Evolutionary conservation across 2,329 filamentous ascomycete genomes (phyloP).

Genomic region (Chaetomium sp.): DNA sequence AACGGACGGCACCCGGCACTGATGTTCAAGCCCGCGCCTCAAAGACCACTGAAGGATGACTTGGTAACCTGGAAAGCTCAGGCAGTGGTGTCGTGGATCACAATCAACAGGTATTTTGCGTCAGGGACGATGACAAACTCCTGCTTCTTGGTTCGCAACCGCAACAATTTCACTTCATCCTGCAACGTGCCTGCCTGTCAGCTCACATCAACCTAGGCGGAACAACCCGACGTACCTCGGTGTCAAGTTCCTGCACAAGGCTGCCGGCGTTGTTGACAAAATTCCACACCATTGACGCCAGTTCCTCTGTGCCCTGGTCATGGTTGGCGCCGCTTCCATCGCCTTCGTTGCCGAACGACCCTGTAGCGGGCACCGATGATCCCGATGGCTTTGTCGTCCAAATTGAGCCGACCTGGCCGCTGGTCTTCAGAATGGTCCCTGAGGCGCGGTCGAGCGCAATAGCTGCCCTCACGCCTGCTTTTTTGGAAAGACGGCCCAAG

Average conservation of each 20-base stretch:
- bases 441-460: conserved; percentile 72
- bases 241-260: conserved; percentile 72
- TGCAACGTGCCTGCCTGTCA: conserved; percentile 38
- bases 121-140: conserved; percentile 84
- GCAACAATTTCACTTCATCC: conserved; percentile 76
- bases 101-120: conserved; percentile 74
- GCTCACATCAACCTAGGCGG: conserved; percentile 1
- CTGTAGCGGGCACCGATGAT: conserved; percentile 36
- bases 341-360: conserved; percentile 52
- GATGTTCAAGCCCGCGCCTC: not conserved
- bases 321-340: conserved; percentile 48
- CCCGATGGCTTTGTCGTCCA: conserved; percentile 44
- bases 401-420: conserved; percentile 66
- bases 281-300: conserved; percentile 74
- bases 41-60: not conserved
- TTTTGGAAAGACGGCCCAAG: conserved; percentile 71
- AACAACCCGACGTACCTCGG: conserved; percentile 55
- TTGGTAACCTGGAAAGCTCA: conserved; percentile 40
- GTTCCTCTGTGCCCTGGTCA: conserved; percentile 67
- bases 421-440: conserved; percentile 74
- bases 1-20: not conserved
- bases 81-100: conserved; percentile 78
- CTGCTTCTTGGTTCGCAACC: conserved; percentile 80
- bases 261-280: conserved; percentile 70
- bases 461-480: conserved; percentile 77